Base-by-base conservation (phyloP, 179 eudicot genomes). In the Gypsophila paniculata region DNA sequence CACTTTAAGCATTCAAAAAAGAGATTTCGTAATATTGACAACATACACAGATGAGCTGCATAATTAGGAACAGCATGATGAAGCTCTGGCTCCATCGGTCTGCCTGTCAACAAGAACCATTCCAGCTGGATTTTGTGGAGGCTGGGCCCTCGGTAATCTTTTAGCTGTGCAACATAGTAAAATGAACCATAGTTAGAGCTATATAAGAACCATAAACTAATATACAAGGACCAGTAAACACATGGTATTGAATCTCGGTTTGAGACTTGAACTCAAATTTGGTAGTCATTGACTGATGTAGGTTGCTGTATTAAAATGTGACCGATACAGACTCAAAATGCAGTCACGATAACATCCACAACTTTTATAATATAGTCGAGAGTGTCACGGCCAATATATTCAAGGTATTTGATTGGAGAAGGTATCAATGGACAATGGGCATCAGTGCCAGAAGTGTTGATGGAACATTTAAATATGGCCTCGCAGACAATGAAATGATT, bases 21-120 rank as follows among this genome's bases (percentile, higher is more conserved):
- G 48, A 25, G 46, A 49, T 18, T 52, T 70, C 65, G 70, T 29
- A 54, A 61, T 23, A 23, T 21, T 22, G 25, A 25, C 52, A 66
- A 68, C 71, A 14, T 72, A 79, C 72, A 44, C 8, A 68, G 57
- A 61, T 32, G 36, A 38, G 26, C 26, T 26, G 38, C 63, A 70
- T 72, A 39, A 74, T 80, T 82, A 90, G 65, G 96, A 75, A 79
- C 97, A 94, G 84, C 99, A 94, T 36, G 92, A n/a, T 32, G 96
- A 64, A 77, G 96, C 74, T 59, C 81, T 85, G 61, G 90, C 73
- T 70, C 90, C 93, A 71, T 87, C 97, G 25, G 90, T 72, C 61
- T 90, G 94, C 77, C 96, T 80, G 71, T 94, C 89, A 21, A 87
- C 94, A 34, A 94, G 88, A 81, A 94, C 96, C 97, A 94, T 94